Evolutionary conservation across 2,329 filamentous ascomycete species (phyloP).

Genomic region (Penicillium hesseltinei): DNA sequence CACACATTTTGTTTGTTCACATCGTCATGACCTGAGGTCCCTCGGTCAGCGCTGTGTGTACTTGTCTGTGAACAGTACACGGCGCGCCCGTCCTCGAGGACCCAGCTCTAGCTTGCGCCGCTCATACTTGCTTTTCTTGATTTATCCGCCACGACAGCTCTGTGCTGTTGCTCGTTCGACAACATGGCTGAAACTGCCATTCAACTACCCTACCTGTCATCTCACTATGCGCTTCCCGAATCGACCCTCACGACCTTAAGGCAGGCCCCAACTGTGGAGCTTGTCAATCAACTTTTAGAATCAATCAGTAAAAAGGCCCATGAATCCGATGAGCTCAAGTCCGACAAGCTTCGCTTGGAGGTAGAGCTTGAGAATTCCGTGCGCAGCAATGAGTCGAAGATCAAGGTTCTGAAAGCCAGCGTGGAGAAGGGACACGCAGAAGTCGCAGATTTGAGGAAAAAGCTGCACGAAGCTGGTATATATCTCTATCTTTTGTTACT

Average conservation of each 20-base stretch:
- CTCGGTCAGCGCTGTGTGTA: conserved; percentile 23
- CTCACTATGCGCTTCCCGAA: conserved; percentile 58
- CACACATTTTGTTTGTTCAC: conserved; percentile 1
- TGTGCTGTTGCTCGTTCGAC: conserved; percentile 16
- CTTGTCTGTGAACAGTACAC: conserved; percentile 22
- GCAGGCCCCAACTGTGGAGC: conserved; percentile 66
- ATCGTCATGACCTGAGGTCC: conserved; percentile 22
- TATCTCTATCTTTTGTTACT: not conserved
- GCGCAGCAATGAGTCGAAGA: conserved; percentile 76
- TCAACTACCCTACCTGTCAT: conserved; percentile 59
- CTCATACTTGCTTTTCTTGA: conserved; percentile 3
- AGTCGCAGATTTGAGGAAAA: conserved; percentile 74
- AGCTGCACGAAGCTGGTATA: conserved; percentile 77
- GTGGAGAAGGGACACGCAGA: conserved; percentile 83
- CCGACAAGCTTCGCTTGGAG: conserved; percentile 83
- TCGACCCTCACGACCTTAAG: conserved; percentile 55
- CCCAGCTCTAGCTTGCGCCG: conserved; percentile 12
- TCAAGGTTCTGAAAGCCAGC: conserved; percentile 75
- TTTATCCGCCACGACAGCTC: conserved; percentile 10
- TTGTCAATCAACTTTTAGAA: conserved; percentile 71
- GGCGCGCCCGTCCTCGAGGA: conserved; percentile 12
- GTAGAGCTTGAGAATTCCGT: conserved; percentile 92
- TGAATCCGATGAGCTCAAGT: conserved; percentile 76
- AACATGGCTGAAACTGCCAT: conserved; percentile 57
- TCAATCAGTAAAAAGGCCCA: conserved; percentile 75